Conservation (phyloP, 2,329 filamentous ascomycete genomes). For the Xylariaceae sp. region DNA sequence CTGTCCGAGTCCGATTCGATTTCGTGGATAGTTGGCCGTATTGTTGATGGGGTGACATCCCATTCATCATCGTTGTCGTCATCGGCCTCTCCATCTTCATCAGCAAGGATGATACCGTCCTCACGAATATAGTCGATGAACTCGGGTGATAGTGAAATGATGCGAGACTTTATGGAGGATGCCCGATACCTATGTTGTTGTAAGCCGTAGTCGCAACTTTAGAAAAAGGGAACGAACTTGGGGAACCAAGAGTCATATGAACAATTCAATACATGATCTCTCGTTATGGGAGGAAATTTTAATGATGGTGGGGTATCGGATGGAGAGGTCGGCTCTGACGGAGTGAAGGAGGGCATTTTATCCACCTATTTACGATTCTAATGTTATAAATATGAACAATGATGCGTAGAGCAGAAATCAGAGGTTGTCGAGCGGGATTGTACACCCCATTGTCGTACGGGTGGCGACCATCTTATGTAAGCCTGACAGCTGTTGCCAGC, state of each 20-base stretch:
- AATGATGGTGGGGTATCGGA: constrained; percentile 21
- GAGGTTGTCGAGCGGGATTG: neutral
- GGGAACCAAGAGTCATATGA: constrained; percentile 92
- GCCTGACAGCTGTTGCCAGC: too few species aligned
- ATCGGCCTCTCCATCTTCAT: constrained; percentile 64
- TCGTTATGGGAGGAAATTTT: constrained; percentile 74
- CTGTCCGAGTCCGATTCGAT: constrained; percentile 45
- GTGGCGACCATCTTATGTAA: too few species aligned
- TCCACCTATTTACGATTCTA: neutral
- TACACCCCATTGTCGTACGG: too few species aligned
- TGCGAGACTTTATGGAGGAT: constrained; percentile 77
- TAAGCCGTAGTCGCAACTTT: constrained; percentile 5
- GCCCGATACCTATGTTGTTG: constrained; percentile 60
- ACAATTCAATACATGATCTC: constrained; percentile 86
- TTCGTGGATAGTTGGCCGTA: constrained; percentile 37
- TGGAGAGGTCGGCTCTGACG: constrained; percentile 20
- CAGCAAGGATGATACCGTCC: constrained; percentile 85
- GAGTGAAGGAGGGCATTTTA: constrained; percentile 29
- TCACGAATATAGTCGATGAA: constrained; percentile 86
- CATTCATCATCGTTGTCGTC: constrained; percentile 55
- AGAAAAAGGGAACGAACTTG: constrained; percentile 47
- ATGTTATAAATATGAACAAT: neutral
- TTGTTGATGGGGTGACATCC: constrained; percentile 41
- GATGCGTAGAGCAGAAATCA: neutral
- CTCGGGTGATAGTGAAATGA: constrained; percentile 68